phyloP scores from a whole-genome alignment of 306 rosid species.

The Gastrolobium villosum region DNA sequence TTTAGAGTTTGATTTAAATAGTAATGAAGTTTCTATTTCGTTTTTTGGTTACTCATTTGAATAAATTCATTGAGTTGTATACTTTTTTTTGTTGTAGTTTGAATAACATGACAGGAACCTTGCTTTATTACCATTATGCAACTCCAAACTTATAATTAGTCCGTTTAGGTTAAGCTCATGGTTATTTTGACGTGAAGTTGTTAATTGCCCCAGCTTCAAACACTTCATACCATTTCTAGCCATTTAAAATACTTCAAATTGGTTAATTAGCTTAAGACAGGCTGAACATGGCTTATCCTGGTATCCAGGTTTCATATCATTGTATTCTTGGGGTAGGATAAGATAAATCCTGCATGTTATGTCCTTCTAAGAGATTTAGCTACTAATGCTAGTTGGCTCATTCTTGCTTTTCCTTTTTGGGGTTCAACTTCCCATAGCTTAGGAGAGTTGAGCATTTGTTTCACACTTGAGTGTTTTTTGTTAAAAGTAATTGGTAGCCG shows the following conservation, averaged over 20 bases:
- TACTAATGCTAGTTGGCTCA: background rate
- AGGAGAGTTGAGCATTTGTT: slow-evolving; percentile 10
- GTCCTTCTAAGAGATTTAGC: slow-evolving; percentile 15
- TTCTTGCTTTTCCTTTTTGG: slow-evolving; percentile 18
- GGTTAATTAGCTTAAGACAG: slow-evolving; percentile 8
- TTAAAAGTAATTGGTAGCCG: background rate
- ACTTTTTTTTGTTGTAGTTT: background rate
- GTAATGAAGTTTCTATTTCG: slow-evolving; percentile 11
- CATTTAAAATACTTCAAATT: slow-evolving; percentile 12
- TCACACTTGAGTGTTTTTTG: background rate
- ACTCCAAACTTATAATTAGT: background rate
- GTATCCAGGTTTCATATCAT: slow-evolving; percentile 6
- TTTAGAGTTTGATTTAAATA: slow-evolving; percentile 38
- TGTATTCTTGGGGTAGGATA: slow-evolving; percentile 24
- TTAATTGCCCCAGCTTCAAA: background rate
- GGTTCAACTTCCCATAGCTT: slow-evolving; percentile 6
- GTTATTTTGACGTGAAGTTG: slow-evolving; percentile 4
- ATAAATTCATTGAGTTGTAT: background rate
- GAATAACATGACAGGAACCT: background rate
- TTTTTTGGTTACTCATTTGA: slow-evolving; percentile 7
- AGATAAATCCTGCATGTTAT: slow-evolving; percentile 4
- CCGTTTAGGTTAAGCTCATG: background rate
- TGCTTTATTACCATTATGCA: background rate
- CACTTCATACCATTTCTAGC: slow-evolving; percentile 4
- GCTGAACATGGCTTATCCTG: slow-evolving; percentile 11